Conservation (phyloP, 148 eudicot species). For the Dianthus caryophyllus region DNA sequence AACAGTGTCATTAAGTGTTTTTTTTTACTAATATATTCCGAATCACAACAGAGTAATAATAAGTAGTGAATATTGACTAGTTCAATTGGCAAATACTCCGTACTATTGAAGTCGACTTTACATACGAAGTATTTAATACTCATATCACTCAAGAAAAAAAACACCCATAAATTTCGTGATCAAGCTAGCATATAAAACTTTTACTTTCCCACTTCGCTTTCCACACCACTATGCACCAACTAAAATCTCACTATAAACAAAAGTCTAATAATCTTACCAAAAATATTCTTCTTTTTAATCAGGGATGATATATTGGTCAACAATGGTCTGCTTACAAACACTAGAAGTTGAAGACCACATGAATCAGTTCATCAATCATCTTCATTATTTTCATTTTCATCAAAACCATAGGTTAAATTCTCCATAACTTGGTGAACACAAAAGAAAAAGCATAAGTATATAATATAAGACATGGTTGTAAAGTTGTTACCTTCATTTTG, state of each 20-base stretch:
- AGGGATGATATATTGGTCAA: constrained; percentile 17
- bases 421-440: neutral
- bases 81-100: neutral
- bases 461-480: constrained; percentile 4
- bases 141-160: constrained; percentile 13
- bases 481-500: neutral
- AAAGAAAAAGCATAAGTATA: neutral
- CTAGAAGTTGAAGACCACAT: constrained; percentile 41
- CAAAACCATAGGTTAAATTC: neutral
- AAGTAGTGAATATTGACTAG: too few species aligned
- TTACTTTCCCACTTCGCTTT: constrained; percentile 20
- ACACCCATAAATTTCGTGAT: constrained; percentile 12
- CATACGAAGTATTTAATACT: neutral
- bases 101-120: neutral
- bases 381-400: constrained; percentile 37
- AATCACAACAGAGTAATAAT: too few species aligned
- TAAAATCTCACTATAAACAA: constrained; percentile 21
- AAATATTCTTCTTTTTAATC: constrained; percentile 3
- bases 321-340: constrained; percentile 31
- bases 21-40: too few species aligned
- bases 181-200: neutral
- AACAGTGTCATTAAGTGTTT: too few species aligned
- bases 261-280: constrained; percentile 18
- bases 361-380: constrained; percentile 42
- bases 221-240: constrained; percentile 16